These are phyloP conservation scores for Ochromonas danica DNA, from an alignment of 108 stramenopile genomes.

Conservation along the genomic window DNA sequence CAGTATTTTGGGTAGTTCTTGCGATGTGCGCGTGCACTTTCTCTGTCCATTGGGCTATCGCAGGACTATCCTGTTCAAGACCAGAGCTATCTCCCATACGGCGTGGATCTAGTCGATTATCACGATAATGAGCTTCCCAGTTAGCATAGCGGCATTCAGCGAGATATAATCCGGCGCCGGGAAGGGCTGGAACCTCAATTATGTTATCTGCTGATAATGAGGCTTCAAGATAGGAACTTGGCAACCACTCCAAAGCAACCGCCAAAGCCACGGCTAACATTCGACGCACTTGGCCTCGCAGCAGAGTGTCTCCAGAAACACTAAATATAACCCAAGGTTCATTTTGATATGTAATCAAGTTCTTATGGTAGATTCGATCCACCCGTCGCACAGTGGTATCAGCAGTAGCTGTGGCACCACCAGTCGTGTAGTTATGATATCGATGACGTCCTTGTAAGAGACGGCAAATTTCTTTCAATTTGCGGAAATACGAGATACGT, in stretches of 20 bases:
- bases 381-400: not conserved
- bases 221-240: not conserved
- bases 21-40: not conserved
- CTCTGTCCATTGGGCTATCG: not conserved
- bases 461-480: constrained; percentile 8
- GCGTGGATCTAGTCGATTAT: constrained; percentile 23
- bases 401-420: constrained; percentile 6
- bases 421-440: constrained; percentile 22
- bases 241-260: not conserved
- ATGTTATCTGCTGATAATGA: not conserved
- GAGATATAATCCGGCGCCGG: constrained; percentile 1
- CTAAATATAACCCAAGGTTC: constrained; percentile 18
- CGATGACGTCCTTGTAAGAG: not conserved
- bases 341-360: not conserved
- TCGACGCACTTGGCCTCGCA: constrained; percentile 12
- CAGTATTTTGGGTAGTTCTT: not conserved
- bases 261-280: not conserved
- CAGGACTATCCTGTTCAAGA: not conserved
- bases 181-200: not conserved
- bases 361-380: constrained; percentile 31
- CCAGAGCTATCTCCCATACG: not conserved
- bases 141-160: constrained; percentile 26
- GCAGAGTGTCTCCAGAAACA: constrained; percentile 27
- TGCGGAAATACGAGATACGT: not conserved
- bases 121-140: constrained; percentile 31